Evolutionary conservation across 108 stramenopile genomes (phyloP).

Genomic region (Mayamaea pseudoterrestris): DNA sequence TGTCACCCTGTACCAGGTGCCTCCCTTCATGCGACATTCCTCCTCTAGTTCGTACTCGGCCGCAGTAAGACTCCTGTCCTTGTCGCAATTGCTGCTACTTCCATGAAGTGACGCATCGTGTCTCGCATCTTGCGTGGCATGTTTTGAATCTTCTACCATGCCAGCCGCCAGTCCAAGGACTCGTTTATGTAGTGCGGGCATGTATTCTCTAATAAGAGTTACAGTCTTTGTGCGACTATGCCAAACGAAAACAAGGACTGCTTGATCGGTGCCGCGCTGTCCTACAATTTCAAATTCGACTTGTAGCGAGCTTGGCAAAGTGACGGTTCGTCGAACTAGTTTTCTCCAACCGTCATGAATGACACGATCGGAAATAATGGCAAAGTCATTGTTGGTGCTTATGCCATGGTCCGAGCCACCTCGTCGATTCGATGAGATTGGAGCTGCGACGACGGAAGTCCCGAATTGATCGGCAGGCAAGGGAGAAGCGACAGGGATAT

Average conservation of each 20-base stretch:
- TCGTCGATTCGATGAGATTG: background rate
- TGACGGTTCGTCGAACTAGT: background rate
- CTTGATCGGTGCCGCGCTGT: conserved; percentile 13
- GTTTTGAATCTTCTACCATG: conserved; percentile 59
- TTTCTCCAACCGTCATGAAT: background rate
- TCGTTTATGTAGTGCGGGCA: conserved; percentile 51
- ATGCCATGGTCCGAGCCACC: background rate
- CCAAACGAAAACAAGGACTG: conserved; percentile 77
- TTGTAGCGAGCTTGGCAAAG: background rate
- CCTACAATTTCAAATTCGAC: conserved; percentile 4
- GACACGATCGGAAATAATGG: no score
- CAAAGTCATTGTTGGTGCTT: no score
- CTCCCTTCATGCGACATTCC: conserved; percentile 66
- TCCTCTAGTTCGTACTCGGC: conserved; percentile 69
- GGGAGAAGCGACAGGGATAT: no score
- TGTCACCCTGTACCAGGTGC: conserved; percentile 52
- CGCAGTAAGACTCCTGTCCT: conserved; percentile 21
- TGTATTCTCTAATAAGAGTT: conserved; percentile 67
- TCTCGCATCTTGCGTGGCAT: conserved; percentile 11
- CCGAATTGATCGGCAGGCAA: no score
- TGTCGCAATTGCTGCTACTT: conserved; percentile 4
- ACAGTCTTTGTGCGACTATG: conserved; percentile 54
- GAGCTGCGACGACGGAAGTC: no score
- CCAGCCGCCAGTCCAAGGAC: conserved; percentile 66
- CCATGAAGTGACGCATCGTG: no score